Evolutionary conservation across 192 early-diverging fungal species (phyloP).

Genomic region (Backusella parvicylindrica): DNA sequence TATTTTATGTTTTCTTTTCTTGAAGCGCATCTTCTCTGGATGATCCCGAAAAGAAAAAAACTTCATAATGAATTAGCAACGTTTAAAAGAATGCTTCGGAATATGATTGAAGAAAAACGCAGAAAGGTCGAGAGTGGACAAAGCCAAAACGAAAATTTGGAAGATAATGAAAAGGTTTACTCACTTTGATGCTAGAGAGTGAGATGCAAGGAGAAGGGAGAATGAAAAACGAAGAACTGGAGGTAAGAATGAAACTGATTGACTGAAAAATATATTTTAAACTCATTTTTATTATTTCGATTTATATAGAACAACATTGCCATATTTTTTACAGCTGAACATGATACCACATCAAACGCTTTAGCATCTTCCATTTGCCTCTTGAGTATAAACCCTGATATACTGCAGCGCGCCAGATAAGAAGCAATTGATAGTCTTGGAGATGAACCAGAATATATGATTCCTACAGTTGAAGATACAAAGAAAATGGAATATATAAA

Average conservation of each 20-base stretch:
- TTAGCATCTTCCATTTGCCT: constrained; percentile 8
- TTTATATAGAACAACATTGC: neutral
- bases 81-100: constrained; percentile 9
- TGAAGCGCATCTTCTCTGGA: neutral
- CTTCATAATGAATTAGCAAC: constrained; percentile 3
- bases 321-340: neutral
- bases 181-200: constrained; percentile 29
- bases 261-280: neutral
- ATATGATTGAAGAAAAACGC: neutral
- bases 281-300: too few relatives aligned
- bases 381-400: constrained; percentile 9
- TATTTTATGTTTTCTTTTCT: constrained; percentile 13
- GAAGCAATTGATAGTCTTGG: constrained; percentile 21
- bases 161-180: constrained; percentile 20
- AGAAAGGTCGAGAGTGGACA: neutral
- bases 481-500: constrained; percentile 14
- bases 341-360: constrained; percentile 31
- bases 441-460: constrained; percentile 9
- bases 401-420: constrained; percentile 19
- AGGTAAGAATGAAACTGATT: too few relatives aligned
- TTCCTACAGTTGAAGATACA: constrained; percentile 22
- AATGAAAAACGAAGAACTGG: too few relatives aligned
- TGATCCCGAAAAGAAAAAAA: constrained; percentile 3
- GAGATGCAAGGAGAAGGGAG: neutral
- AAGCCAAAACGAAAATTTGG: constrained; percentile 25